Conservation (phyloP, 805 yeast species). For the Myxozyma monticola region DNA sequence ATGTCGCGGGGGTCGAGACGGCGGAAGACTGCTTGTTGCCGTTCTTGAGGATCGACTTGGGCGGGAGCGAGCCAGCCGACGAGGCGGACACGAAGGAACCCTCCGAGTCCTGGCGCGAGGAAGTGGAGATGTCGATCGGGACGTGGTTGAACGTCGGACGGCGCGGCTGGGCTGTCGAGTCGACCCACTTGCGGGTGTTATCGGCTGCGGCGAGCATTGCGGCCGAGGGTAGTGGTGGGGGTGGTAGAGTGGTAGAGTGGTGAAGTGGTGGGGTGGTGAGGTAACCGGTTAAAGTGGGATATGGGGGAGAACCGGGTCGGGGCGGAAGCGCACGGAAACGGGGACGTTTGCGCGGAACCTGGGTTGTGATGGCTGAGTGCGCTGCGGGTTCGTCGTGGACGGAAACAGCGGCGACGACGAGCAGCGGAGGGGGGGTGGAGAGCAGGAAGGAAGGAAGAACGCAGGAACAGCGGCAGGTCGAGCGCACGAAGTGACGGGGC, state of each 20-base stretch:
- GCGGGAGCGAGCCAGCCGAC: slow-evolving; percentile 2
- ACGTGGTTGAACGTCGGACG: slow-evolving; percentile 7
- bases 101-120: slow-evolving; percentile 65
- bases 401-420: background rate
- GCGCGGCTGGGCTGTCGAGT: no score
- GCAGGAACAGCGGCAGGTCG: slow-evolving; percentile 6
- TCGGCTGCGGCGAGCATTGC: slow-evolving; percentile 7
- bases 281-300: no score
- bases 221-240: background rate
- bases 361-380: no score
- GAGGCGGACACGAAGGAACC: slow-evolving; percentile 67
- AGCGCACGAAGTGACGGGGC: background rate
- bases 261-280: background rate
- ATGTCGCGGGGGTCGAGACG: background rate
- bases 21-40: slow-evolving; percentile 4
- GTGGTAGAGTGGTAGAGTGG: background rate
- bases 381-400: no score
- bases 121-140: background rate
- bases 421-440: background rate
- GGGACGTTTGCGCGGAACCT: no score
- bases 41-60: slow-evolving; percentile 10
- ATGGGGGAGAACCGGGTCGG: no score
- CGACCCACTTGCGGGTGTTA: slow-evolving; percentile 3
- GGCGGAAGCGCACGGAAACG: no score
- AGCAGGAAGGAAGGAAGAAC: background rate